These are phyloP conservation scores for Mychonastes homosphaera DNA, from an alignment of 139 green algal genomes.

Conservation along the genomic window DNA sequence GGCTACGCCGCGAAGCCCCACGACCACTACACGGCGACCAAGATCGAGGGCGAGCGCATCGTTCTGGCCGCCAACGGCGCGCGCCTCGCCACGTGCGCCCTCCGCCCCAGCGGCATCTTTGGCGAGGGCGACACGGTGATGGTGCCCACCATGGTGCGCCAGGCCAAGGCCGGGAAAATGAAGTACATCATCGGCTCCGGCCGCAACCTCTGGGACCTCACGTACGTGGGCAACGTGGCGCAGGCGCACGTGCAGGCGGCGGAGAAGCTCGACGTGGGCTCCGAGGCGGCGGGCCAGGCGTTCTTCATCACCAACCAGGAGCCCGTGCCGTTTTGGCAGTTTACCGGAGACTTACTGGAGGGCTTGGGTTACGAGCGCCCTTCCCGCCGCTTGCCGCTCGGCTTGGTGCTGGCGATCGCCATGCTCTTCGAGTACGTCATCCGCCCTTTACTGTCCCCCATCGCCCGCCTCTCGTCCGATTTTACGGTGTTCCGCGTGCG, in stretches of 20 bases:
- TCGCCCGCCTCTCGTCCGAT: constrained; percentile 44
- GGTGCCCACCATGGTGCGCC: constrained; percentile 54
- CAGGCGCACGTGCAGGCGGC: constrained; percentile 57
- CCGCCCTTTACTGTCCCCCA: constrained; percentile 32
- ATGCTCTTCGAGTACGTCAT: constrained; percentile 63
- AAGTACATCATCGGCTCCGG: constrained; percentile 83
- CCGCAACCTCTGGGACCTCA: constrained; percentile 76
- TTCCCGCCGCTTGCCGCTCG: constrained; percentile 49
- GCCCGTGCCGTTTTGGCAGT: constrained; percentile 68
- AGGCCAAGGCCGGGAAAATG: constrained; percentile 64
- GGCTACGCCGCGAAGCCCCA: constrained; percentile 60
- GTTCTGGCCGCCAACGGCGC: constrained; percentile 43
- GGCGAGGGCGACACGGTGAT: constrained; percentile 72
- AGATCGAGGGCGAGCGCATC: constrained; percentile 57
- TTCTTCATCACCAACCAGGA: constrained; percentile 89
- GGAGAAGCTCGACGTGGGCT: constrained; percentile 25
- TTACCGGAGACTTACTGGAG: constrained; percentile 72
- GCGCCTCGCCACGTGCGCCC: constrained; percentile 45
- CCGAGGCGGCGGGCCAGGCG: constrained; percentile 43
- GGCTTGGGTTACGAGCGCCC: constrained; percentile 65
- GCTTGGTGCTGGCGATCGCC: constrained; percentile 62
- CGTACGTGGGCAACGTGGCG: constrained; percentile 84
- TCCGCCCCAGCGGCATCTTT: constrained; percentile 81
- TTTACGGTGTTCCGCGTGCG: constrained; percentile 54
- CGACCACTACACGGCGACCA: constrained; percentile 80